Percentiles rank a stretch among this genome's conserved stretches.
These are phyloP conservation scores for Colletotrichum gigasporum DNA, from an alignment of 2,329 filamentous ascomycete species.

Conservation along the genomic window DNA sequence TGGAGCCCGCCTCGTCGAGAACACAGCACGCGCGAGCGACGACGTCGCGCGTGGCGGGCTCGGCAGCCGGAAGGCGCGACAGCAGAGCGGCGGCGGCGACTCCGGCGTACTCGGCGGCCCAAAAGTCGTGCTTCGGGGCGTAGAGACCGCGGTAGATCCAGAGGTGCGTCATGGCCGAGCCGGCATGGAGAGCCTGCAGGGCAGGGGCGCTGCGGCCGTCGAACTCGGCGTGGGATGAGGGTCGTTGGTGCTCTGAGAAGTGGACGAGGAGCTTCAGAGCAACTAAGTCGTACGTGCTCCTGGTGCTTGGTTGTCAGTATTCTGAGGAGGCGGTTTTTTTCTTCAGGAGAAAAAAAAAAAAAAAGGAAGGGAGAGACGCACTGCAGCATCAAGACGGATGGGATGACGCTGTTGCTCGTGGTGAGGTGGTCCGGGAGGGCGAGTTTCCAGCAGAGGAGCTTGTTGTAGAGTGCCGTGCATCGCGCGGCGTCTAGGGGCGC, in stretches of 20 bases:
- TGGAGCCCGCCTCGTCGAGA: not conserved
- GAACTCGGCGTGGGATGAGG: conserved; percentile 18
- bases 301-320: not conserved
- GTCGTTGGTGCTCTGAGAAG: conserved; percentile 1
- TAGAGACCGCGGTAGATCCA: conserved; percentile 38
- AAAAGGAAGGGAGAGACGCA: not conserved
- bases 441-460: conserved; percentile 13
- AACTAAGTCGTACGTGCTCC: conserved; percentile 12
- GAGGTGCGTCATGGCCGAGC: conserved; percentile 31
- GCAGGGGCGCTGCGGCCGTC: conserved; percentile 53
- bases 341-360: not conserved
- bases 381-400: conserved; percentile 6
- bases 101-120: conserved; percentile 22
- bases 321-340: not conserved
- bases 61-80: not conserved
- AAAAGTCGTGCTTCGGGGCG: conserved; percentile 36
- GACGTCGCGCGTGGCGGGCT: not conserved
- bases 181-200: conserved; percentile 47
- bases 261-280: conserved; percentile 4
- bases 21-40: conserved; percentile 10
- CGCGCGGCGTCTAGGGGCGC: not conserved
- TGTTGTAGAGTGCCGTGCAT: conserved; percentile 13
- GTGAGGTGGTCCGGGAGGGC: not conserved
- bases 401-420: not conserved
- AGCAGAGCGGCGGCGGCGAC: not conserved